A percentile compares a stretch with the other conserved stretches of the same genome.
phyloP scores from a whole-genome alignment of 2,329 filamentous ascomycete species.

The Phialocephala subalpina region DNA sequence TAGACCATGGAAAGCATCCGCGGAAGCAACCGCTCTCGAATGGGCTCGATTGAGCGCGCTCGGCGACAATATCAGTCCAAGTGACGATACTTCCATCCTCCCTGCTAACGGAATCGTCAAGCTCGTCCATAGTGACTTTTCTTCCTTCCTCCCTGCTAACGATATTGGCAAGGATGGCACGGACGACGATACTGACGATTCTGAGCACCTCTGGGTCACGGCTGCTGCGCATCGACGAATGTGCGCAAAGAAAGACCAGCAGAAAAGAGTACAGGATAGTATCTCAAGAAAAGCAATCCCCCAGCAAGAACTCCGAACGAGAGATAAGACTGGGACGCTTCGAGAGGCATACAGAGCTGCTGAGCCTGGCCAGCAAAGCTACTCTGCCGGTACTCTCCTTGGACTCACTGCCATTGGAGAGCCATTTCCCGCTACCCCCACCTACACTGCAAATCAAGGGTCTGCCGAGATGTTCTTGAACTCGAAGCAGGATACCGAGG shows the following conservation, averaged over 20 bases:
- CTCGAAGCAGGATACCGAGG: too few relatives aligned
- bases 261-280: not conserved
- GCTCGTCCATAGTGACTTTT: not conserved
- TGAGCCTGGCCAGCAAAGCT: not conserved
- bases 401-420: not conserved
- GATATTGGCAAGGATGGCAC: not conserved
- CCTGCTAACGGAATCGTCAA: not conserved
- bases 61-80: not conserved
- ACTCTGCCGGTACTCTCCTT: not conserved
- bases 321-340: not conserved
- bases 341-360: constrained; percentile 8
- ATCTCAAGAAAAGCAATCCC: not conserved
- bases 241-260: not conserved
- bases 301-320: not conserved
- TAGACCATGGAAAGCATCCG: not conserved
- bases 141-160: not conserved
- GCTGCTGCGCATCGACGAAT: not conserved
- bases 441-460: not conserved
- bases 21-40: not conserved
- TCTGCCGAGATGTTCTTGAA: not conserved
- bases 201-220: not conserved
- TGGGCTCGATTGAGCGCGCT: constrained; percentile 6
- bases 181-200: not conserved
- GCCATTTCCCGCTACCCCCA: not conserved
- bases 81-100: not conserved